These are phyloP conservation scores for Polygonum aviculare DNA, from an alignment of 148 eudicot species.

Conservation along the genomic window DNA sequence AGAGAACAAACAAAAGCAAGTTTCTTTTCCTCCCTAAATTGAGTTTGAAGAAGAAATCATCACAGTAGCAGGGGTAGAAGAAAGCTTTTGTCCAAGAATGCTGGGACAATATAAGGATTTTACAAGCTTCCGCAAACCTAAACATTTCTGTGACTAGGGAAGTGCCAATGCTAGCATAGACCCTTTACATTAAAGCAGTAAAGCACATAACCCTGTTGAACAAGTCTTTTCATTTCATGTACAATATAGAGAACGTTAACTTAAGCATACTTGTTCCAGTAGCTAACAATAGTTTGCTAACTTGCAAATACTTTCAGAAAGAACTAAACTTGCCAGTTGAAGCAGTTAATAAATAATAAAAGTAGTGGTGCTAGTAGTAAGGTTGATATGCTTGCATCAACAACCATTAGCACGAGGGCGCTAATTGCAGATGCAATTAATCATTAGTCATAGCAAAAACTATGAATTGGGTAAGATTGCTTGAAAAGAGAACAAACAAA, in stretches of 20 bases:
- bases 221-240: background rate
- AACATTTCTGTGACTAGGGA: background rate
- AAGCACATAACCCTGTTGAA: background rate
- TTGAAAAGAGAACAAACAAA: background rate
- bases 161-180: background rate
- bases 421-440: background rate
- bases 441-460: background rate
- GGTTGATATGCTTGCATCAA: background rate
- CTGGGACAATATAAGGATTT: background rate
- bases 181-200: background rate
- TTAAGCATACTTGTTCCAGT: background rate
- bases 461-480: background rate
- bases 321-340: background rate
- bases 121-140: background rate
- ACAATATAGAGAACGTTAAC: background rate
- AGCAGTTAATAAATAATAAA: background rate
- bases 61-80: background rate
- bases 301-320: background rate
- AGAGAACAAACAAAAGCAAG: too few relatives aligned
- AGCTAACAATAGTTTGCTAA: background rate
- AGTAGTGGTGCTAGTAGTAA: background rate
- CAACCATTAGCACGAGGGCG: background rate
- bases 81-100: background rate
- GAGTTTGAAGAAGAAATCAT: background rate
- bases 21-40: too few relatives aligned